Conservation (phyloP, 352 stramenopile genomes). For the Phytophthora meadii region DNA sequence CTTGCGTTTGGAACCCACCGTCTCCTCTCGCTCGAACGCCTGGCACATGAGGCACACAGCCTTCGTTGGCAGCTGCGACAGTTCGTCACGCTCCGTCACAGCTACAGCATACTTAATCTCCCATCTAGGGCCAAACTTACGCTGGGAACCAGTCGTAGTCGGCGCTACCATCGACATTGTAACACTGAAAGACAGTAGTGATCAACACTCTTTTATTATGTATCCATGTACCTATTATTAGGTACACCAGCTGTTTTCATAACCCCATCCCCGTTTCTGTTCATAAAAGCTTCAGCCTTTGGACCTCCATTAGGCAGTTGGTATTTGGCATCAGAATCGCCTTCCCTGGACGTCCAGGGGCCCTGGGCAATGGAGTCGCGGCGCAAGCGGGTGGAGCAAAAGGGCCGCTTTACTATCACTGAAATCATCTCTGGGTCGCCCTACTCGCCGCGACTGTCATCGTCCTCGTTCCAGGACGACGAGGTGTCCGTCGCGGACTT, state of each 20-base stretch:
- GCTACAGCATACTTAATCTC: conserved; percentile 39
- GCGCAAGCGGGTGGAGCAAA: conserved; percentile 69
- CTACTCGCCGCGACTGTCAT: conserved; percentile 34
- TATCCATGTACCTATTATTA: background rate
- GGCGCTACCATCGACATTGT: background rate
- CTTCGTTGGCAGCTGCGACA: conserved; percentile 26
- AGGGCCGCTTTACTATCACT: conserved; percentile 85
- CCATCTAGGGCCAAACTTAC: conserved; percentile 37
- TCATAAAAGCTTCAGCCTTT: background rate
- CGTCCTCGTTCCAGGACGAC: conserved; percentile 34
- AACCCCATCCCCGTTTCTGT: background rate
- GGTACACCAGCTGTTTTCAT: background rate
- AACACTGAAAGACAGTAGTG: background rate
- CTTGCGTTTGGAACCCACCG: conserved; percentile 42
- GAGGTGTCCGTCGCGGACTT: conserved; percentile 22
- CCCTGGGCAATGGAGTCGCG: conserved; percentile 38
- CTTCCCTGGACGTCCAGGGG: too few species aligned
- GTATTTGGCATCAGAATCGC: background rate
- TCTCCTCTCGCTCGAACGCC: conserved; percentile 35
- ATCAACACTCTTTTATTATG: background rate
- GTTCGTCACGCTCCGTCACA: conserved; percentile 28
- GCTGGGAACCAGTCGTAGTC: conserved; percentile 14
- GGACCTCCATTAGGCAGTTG: conserved; percentile 22
- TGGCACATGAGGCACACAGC: conserved; percentile 39
- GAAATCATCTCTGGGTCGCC: conserved; percentile 73